Evolutionary conservation across 2,329 filamentous ascomycete genomes (phyloP).

Genomic region (Pseudogymnoascus sp.): DNA sequence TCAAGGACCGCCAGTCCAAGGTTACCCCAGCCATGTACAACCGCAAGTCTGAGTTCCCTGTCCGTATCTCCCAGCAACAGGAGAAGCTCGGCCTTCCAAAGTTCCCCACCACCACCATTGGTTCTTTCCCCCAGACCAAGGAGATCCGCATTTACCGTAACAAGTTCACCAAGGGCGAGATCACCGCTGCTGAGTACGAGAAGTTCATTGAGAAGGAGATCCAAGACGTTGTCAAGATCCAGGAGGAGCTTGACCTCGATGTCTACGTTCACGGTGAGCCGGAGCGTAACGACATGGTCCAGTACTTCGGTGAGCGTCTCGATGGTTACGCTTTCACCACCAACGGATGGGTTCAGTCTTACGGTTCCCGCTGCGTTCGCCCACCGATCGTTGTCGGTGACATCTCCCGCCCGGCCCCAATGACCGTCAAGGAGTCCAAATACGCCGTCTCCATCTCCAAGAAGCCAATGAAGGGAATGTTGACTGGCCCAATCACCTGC

Average conservation of each 20-base stretch:
- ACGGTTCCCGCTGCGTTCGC: conserved; percentile 96
- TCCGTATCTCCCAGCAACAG: conserved; percentile 80
- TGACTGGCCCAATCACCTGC: conserved; percentile 98
- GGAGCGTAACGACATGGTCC: conserved; percentile 99
- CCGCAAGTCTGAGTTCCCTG: conserved; percentile 82
- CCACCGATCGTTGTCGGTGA: conserved; percentile 98
- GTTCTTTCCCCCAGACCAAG: conserved; percentile 98
- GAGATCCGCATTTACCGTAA: conserved; percentile 95
- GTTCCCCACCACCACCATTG: conserved; percentile 99
- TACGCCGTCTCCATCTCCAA: conserved; percentile 92
- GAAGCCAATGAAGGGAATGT: conserved; percentile 99
- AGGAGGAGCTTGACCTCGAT: conserved; percentile 95
- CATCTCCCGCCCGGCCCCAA: conserved; percentile 90
- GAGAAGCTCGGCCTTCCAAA: conserved; percentile 86
- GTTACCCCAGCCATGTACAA: conserved; percentile 80
- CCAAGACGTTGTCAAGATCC: conserved; percentile 85
- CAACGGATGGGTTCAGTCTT: conserved; percentile 97
- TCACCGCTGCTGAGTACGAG: conserved; percentile 86
- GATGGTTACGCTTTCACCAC: conserved; percentile 98
- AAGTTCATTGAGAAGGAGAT: conserved; percentile 99
- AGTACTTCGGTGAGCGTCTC: conserved; percentile 98
- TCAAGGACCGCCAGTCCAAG: conserved; percentile 92
- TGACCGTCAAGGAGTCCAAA: conserved; percentile 99
- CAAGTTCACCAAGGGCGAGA: conserved; percentile 99
- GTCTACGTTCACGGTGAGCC: conserved; percentile 98